Percentiles rank a stretch among this genome's conserved stretches.
These are phyloP conservation scores for Aphanomyces euteiches DNA, from an alignment of 352 stramenopile species.

Conservation along the genomic window DNA sequence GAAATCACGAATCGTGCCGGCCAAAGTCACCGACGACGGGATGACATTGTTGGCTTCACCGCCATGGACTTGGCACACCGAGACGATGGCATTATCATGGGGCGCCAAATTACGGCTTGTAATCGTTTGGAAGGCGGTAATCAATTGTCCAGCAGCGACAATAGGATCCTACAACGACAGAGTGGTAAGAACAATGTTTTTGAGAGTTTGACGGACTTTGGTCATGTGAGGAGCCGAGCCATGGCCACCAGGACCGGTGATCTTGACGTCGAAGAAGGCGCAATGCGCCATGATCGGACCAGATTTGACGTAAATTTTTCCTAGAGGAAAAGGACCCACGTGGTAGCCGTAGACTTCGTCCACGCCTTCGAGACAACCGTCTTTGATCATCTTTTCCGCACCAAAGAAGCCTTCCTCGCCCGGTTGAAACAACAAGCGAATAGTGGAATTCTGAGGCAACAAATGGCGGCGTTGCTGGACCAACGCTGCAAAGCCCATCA, in stretches of 20 bases:
- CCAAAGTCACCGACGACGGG: slow-evolving; percentile 70
- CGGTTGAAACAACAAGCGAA: slow-evolving; percentile 94
- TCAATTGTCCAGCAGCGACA: not conserved
- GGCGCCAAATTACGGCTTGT: slow-evolving; percentile 86
- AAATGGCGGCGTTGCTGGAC: slow-evolving; percentile 67
- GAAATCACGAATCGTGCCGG: slow-evolving; percentile 91
- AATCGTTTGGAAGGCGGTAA: slow-evolving; percentile 68
- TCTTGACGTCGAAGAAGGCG: slow-evolving; percentile 89
- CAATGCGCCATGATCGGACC: slow-evolving; percentile 89
- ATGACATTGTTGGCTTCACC: slow-evolving; percentile 95
- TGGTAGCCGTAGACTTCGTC: slow-evolving; percentile 46
- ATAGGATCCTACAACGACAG: slow-evolving; percentile 38
- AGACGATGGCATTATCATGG: slow-evolving; percentile 89
- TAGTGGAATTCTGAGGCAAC: slow-evolving; percentile 63
- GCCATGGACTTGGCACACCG: slow-evolving; percentile 86
- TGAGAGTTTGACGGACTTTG: not conserved
- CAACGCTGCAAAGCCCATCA: slow-evolving; percentile 86
- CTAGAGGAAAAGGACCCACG: slow-evolving; percentile 81
- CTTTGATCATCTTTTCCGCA: not conserved
- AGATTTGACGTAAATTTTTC: slow-evolving; percentile 79
- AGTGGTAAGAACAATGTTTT: slow-evolving; percentile 32
- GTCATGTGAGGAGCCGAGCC: slow-evolving; percentile 87
- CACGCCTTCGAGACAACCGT: no score
- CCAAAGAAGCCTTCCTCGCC: slow-evolving; percentile 81
- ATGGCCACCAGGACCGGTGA: slow-evolving; percentile 90